Base-by-base conservation (phyloP, 2,329 filamentous ascomycete species). In the Colletotrichum incanum region DNA sequence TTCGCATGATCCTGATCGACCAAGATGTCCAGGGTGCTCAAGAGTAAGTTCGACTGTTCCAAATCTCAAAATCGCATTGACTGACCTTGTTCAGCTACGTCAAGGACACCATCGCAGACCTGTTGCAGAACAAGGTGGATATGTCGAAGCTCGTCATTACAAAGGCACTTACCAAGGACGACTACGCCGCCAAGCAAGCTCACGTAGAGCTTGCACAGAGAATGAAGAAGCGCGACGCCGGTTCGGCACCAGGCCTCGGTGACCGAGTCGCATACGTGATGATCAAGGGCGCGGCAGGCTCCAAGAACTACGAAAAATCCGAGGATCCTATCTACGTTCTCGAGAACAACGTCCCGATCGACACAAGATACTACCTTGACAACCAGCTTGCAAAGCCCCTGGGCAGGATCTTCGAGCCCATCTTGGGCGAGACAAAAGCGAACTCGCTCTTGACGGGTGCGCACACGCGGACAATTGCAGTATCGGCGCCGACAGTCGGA, bases 141-240 rank as follows among this genome's bases (percentile, higher is more conserved):
- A 97, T 99, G 94, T 98, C 96, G 47, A 98, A 99, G 82, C 92
- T 99, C 23, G 97, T 99, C 81, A 99, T 99, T 79, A 99, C 96
- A 37, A 99, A 99, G 84, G 96, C 96, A 0, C 88, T 99, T 28
- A 93, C 96, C 18, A 99, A 99, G 81, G 90, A 91, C 52, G 93
- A 94, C 79, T 99, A 99, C 81, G 91, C 92, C 14, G 93, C 92
- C 63, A 98, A 98, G 82, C 96, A 98, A 85, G 96, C 96, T 2
- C 96, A 99, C 82, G 94, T 97, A 60, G 96, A 98, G 83, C 92
- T 99, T 56, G 96, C 95, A 0, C 92, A 96, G 78, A 93, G 96
- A 55, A 99, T 99, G 96, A 94, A 92, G 85, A 98, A 98, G 84
- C 95, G 96, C 76, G 96, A 99, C 79, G 93, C 94, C 2, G 96